Evolutionary conservation across 495 filamentous ascomycete genomes (phyloP).

Genomic region (Terfezia boudieri): DNA sequence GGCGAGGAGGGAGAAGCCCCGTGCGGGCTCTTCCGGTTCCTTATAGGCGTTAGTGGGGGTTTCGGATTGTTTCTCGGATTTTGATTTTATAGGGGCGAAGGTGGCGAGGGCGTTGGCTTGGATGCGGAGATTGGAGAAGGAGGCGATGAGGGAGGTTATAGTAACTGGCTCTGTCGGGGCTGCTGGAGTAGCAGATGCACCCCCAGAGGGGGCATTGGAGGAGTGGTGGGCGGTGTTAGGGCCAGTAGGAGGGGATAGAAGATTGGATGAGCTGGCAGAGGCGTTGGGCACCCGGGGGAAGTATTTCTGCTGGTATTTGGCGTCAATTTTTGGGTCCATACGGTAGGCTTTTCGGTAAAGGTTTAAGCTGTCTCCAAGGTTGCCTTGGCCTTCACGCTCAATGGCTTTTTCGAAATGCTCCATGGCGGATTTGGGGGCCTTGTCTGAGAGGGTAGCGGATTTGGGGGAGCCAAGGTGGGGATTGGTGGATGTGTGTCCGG

Average conservation of each 20-base stretch:
- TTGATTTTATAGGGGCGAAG: background rate
- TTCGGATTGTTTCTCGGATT: slow-evolving; percentile 28
- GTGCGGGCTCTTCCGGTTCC: background rate
- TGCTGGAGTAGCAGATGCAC: background rate
- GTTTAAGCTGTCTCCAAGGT: slow-evolving; percentile 66
- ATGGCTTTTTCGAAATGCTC: slow-evolving; percentile 89
- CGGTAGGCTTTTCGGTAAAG: slow-evolving; percentile 80
- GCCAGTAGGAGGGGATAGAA: slow-evolving; percentile 25
- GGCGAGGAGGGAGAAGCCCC: slow-evolving; percentile 43
- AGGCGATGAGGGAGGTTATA: slow-evolving; percentile 45
- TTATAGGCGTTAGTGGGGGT: slow-evolving; percentile 26
- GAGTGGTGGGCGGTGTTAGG: slow-evolving; percentile 21
- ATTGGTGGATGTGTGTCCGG: background rate
- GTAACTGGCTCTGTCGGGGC: background rate
- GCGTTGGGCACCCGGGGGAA: slow-evolving; percentile 29
- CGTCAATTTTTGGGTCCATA: slow-evolving; percentile 67
- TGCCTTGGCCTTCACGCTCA: slow-evolving; percentile 65
- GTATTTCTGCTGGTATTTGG: slow-evolving; percentile 72
- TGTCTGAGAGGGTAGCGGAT: slow-evolving; percentile 28
- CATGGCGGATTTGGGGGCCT: slow-evolving; percentile 36
- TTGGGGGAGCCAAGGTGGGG: background rate
- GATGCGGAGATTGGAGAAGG: slow-evolving; percentile 48
- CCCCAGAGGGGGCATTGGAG: slow-evolving; percentile 24
- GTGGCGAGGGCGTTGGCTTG: slow-evolving; percentile 24
- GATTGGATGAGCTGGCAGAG: background rate